Conservation (phyloP, 2,329 filamentous ascomycete genomes). For the Bipolaris zeicola region DNA sequence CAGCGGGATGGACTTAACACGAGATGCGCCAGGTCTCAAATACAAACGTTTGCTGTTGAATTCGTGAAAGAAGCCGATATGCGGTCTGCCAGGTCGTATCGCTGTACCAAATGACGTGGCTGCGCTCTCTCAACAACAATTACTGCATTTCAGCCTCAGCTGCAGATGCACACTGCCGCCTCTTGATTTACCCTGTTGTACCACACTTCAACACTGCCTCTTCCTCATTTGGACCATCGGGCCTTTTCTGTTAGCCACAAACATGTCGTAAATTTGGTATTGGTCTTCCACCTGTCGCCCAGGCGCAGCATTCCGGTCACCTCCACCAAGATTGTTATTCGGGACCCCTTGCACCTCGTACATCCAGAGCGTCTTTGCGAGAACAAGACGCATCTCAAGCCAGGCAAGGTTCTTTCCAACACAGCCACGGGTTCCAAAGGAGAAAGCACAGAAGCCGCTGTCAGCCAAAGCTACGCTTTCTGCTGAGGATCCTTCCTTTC, state of each 20-base stretch:
- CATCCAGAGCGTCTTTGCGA: conserved; percentile 33
- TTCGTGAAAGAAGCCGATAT: neutral
- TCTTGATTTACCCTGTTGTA: neutral
- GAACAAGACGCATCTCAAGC: conserved; percentile 33
- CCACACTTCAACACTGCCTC: conserved; percentile 3
- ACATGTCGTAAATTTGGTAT: conserved; percentile 36
- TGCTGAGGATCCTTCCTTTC: conserved; percentile 14
- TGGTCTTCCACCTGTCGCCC: conserved; percentile 28
- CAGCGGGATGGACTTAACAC: neutral
- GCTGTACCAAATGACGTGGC: neutral
- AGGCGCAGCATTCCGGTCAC: conserved; percentile 17
- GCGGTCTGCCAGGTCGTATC: neutral
- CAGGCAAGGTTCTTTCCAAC: conserved; percentile 41
- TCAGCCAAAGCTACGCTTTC: conserved; percentile 23
- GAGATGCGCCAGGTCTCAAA: neutral
- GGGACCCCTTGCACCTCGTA: conserved; percentile 30
- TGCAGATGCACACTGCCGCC: neutral
- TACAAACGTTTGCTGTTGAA: neutral
- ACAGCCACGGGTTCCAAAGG: conserved; percentile 34
- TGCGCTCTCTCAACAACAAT: neutral
- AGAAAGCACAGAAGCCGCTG: conserved; percentile 31
- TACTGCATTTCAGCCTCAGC: neutral
- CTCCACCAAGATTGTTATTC: conserved; percentile 30
- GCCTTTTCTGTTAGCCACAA: conserved; percentile 41
- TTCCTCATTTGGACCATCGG: conserved; percentile 36